These are phyloP conservation scores for Termitomyces sp. DNA, from an alignment of 768 basidiomycete species.

Conservation along the genomic window DNA sequence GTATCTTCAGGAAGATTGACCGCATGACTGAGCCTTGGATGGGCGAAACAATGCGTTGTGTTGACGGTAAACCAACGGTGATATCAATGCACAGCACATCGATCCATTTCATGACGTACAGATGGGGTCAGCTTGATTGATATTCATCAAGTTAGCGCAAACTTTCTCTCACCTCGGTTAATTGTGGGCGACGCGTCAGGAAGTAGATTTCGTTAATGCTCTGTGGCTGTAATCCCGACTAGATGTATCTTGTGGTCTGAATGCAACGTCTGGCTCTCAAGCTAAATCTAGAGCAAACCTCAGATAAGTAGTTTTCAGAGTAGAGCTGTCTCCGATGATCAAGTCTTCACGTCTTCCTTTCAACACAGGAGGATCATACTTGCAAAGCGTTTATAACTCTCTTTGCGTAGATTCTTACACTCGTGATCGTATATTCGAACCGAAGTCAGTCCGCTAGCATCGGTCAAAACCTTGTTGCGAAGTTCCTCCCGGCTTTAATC, in stretches of 20 bases:
- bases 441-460: background rate
- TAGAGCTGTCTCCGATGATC: background rate
- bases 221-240: too few species aligned
- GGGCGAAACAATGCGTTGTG: too few species aligned
- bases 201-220: background rate
- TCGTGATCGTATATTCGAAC: background rate
- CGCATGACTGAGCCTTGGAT: too few species aligned
- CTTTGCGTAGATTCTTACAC: background rate
- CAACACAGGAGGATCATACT: background rate
- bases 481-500: background rate
- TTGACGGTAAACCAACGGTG: too few species aligned
- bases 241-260: too few species aligned
- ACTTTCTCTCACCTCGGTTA: background rate
- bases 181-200: too few species aligned
- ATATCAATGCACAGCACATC: background rate
- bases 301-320: too few species aligned
- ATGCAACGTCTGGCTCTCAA: too few species aligned
- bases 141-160: background rate
- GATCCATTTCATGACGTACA: background rate
- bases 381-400: background rate
- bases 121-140: background rate
- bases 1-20: background rate
- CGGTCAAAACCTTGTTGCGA: background rate
- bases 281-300: too few species aligned
- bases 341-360: background rate